phyloP scores from a whole-genome alignment of 2,329 filamentous ascomycete genomes.

The Epichloe sp. region DNA sequence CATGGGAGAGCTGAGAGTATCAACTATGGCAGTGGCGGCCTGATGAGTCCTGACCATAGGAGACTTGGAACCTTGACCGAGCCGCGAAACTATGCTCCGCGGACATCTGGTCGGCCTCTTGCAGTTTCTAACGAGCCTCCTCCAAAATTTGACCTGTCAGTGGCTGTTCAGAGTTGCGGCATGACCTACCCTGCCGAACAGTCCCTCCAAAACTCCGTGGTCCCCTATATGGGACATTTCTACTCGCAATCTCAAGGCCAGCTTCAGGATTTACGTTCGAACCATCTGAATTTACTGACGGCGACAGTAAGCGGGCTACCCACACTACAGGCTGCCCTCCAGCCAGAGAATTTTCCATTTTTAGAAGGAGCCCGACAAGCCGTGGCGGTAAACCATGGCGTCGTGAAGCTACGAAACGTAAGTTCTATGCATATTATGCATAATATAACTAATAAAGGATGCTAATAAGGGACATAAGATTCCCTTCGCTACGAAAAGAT shows the following conservation, averaged over 20 bases:
- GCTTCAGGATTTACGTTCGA: constrained; percentile 16
- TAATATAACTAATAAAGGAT: neutral
- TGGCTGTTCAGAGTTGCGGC: neutral
- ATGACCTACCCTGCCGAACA: neutral
- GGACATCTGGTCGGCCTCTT: constrained; percentile 14
- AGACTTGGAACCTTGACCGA: constrained; percentile 19
- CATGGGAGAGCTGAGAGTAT: neutral
- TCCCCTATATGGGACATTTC: neutral
- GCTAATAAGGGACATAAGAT: constrained; percentile 28
- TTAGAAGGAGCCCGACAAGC: constrained; percentile 23
- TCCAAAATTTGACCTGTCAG: constrained; percentile 22
- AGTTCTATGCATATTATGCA: constrained; percentile 13
- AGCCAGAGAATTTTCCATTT: constrained; percentile 32
- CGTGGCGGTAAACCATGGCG: constrained; percentile 23
- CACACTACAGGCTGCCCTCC: constrained; percentile 20
- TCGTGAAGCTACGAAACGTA: constrained; percentile 38
- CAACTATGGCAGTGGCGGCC: neutral
- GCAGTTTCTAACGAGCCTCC: constrained; percentile 17
- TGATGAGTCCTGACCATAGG: constrained; percentile 6
- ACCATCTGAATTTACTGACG: constrained; percentile 24
- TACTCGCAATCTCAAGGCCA: neutral
- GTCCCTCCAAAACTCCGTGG: neutral
- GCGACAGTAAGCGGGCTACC: constrained; percentile 21
- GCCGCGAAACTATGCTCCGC: constrained; percentile 29
- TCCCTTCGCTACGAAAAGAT: constrained; percentile 38